Conservation (phyloP, 306 rosid species). For the Acacia melanoxylon region DNA sequence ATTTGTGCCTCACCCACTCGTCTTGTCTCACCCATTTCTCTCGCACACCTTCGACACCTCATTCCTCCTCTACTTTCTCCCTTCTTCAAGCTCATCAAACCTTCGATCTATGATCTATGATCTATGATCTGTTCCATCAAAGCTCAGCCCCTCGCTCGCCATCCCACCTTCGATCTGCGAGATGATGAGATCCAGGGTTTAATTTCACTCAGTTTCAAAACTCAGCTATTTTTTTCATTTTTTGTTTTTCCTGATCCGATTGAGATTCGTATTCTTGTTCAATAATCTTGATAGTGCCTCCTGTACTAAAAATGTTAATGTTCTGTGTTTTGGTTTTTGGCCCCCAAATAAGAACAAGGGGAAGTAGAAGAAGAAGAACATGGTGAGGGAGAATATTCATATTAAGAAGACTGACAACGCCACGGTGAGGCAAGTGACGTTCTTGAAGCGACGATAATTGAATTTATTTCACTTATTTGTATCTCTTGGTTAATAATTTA, state of each 20-base stretch:
- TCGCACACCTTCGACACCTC: no score
- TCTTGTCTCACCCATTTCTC: no score
- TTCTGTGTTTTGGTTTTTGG: neutral
- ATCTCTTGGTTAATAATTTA: no score
- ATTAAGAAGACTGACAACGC: constrained; percentile 90
- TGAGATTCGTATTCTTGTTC: neutral
- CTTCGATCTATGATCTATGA: no score
- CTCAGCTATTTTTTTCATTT: neutral
- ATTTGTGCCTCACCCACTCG: no score
- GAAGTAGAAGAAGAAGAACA: constrained; percentile 8
- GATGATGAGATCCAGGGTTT: no score
- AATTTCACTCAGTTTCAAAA: constrained; percentile 31
- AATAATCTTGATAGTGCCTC: neutral
- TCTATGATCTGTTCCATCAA: no score
- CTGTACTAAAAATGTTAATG: neutral
- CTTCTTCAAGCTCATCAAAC: no score
- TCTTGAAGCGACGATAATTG: constrained; percentile 88
- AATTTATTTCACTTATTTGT: no score
- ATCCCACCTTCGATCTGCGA: no score
- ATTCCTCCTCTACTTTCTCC: no score
- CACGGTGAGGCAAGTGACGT: constrained; percentile 92
- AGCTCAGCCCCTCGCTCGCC: no score
- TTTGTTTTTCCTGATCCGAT: neutral
- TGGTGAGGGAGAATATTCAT: constrained; percentile 95
- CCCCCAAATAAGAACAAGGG: neutral